phyloP scores from a whole-genome alignment of 495 filamentous ascomycete species.

The Haplographium delicatum region DNA sequence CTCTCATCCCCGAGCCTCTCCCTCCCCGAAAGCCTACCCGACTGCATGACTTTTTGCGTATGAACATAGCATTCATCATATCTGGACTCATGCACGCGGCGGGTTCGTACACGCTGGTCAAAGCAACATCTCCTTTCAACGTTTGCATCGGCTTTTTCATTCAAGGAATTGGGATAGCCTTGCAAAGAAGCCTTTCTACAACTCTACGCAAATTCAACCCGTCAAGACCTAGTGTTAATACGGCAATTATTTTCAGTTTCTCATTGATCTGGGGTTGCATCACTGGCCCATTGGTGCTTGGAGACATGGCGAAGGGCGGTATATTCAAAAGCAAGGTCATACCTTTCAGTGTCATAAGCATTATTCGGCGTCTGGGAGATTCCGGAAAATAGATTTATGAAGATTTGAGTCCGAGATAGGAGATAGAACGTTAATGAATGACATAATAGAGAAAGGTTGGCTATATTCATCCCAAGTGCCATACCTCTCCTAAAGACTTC shows the following conservation, averaged over 20 bases:
- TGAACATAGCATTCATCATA: conserved; percentile 13
- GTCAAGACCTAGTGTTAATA: background rate
- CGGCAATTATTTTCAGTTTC: background rate
- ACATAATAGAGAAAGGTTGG: no score
- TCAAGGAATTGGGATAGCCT: conserved; percentile 46
- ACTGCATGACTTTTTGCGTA: background rate
- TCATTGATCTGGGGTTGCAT: background rate
- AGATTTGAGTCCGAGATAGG: no score
- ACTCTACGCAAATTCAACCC: background rate
- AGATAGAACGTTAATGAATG: no score
- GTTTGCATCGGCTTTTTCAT: conserved; percentile 48
- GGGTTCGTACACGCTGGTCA: conserved; percentile 48
- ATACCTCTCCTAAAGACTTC: no score
- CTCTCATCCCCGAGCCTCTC: background rate
- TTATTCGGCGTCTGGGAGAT: background rate
- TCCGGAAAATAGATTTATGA: no score
- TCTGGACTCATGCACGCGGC: conserved; percentile 57
- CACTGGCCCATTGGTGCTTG: background rate
- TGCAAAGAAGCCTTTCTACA: conserved; percentile 34
- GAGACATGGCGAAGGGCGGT: background rate
- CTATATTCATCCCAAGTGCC: no score
- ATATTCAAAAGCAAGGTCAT: background rate
- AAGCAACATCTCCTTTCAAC: conserved; percentile 32
- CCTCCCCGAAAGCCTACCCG: background rate
- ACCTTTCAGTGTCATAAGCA: background rate